Base-by-base conservation (phyloP, 352 stramenopile genomes). In the Phytopythium sindhum region DNA sequence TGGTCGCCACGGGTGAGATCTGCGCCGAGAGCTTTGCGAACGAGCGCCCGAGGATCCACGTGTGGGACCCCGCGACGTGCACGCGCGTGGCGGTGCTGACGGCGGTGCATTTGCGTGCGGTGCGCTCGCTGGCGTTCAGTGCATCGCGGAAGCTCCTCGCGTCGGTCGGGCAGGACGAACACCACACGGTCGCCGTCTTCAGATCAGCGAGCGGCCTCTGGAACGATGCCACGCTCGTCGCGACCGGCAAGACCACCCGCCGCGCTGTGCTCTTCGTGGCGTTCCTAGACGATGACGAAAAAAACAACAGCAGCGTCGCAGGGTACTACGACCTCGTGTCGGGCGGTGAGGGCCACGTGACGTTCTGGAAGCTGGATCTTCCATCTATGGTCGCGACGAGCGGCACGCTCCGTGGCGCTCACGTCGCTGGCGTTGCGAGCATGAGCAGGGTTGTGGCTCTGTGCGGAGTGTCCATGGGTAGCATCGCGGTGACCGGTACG, bases 181-280 rank as follows among this genome's bases (percentile, higher is more conserved):
- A 85, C 56, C 86, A 95, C 60, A 90, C 81, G 24, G 48, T 95
- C 4, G 79, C 78, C 2, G 72, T 95, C 4, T 91, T 91, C 74
- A 65, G 62, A 7, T 95, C 85, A 0, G 45, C 70, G 1, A 84
- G 73, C 11, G 81, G 74, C 0, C 70, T 75, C 11, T 94, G 85
- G 85, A 83, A 80, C 47, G 85, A 94, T 53, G 78, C 68, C 10
- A 68, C 80, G 12, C 59, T 94, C 41, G 53, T 91, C 15, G 81
- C 81, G 3, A 78, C 56, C 15, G 69, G 74, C 42, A 75, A 74
- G 50, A 80, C 80, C 2, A 89, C 80, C 33, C 78, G 78, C 11
- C 67, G 77, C 29, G 61, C 77, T 0, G 81, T 91, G 23, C 84
- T 81, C 50, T 90, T 90, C 41, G 73, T 89, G 14, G 70, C 72